Evolutionary conservation across 2,329 filamentous ascomycete species (phyloP).

Genomic region (Shiraia bambusicola): DNA sequence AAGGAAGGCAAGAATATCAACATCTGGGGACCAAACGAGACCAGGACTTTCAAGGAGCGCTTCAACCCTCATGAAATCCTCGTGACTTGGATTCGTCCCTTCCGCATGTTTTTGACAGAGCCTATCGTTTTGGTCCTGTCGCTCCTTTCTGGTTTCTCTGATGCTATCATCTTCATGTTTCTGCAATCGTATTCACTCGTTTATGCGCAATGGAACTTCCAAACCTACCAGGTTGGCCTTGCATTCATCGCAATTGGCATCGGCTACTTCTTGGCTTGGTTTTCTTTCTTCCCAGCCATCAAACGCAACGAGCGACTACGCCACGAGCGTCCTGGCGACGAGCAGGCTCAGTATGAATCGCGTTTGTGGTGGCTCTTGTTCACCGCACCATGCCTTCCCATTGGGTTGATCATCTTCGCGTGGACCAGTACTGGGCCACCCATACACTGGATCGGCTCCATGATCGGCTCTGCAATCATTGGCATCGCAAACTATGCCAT

Average conservation of each 20-base stretch:
- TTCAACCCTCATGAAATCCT: conserved; percentile 45
- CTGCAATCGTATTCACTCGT: conserved; percentile 71
- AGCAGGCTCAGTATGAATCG: conserved; percentile 46
- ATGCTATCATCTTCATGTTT: conserved; percentile 78
- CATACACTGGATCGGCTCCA: conserved; percentile 68
- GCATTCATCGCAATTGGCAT: conserved; percentile 61
- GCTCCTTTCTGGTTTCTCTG: conserved; percentile 72
- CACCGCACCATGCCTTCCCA: conserved; percentile 61
- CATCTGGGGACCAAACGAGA: conserved; percentile 74
- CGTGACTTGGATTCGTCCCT: conserved; percentile 60
- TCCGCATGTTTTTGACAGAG: conserved; percentile 74
- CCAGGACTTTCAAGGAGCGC: conserved; percentile 46
- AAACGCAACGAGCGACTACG: conserved; percentile 42
- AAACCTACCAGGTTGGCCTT: conserved; percentile 59
- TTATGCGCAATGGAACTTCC: conserved; percentile 67
- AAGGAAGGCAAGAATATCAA: conserved; percentile 61
- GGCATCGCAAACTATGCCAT: conserved; percentile 72
- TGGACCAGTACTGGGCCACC: conserved; percentile 67
- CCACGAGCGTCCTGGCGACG: conserved; percentile 29
- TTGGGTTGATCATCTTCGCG: conserved; percentile 72
- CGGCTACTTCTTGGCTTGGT: conserved; percentile 66
- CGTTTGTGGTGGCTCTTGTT: conserved; percentile 68
- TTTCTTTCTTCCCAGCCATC: conserved; percentile 59
- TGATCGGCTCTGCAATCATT: conserved; percentile 66
- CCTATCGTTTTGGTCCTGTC: conserved; percentile 73